A percentile compares a stretch with the other conserved stretches of the same genome.
phyloP scores from a whole-genome alignment of 2,329 filamentous ascomycete species.

The Arthrobotrys sinensis region DNA sequence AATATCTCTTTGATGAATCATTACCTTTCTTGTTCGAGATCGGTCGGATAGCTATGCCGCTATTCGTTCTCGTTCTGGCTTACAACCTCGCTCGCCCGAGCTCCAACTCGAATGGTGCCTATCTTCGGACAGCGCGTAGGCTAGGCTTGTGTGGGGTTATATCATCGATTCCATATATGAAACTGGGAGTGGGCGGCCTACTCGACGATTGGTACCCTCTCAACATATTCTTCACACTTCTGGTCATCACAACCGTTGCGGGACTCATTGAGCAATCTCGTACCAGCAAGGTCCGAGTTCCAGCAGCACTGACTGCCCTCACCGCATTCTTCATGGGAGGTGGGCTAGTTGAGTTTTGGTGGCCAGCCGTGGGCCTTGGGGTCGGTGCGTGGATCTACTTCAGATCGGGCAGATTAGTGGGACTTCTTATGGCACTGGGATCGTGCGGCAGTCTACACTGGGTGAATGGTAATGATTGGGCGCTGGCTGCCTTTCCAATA shows the following conservation, averaged over 20 bases:
- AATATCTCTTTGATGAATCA: conserved; percentile 47
- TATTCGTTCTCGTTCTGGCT: conserved; percentile 44
- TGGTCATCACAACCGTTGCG: conserved; percentile 35
- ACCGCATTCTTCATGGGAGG: conserved; percentile 36
- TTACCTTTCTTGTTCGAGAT: conserved; percentile 36
- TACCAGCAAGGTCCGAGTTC: conserved; percentile 4
- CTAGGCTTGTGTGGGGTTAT: conserved; percentile 16
- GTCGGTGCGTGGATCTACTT: conserved; percentile 43
- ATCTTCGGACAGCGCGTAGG: conserved; percentile 27
- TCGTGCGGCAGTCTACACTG: conserved; percentile 36
- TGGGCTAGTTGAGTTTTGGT: conserved; percentile 54
- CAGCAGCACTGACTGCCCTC: conserved; percentile 9
- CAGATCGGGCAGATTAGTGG: conserved; percentile 22
- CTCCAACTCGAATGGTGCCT: conserved; percentile 16
- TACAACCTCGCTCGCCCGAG: conserved; percentile 45
- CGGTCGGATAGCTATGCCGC: conserved; percentile 40
- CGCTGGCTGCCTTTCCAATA: conserved; percentile 44
- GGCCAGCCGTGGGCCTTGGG: conserved; percentile 42
- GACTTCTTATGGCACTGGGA: background rate
- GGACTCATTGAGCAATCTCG: conserved; percentile 29
- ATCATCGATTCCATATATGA: conserved; percentile 37
- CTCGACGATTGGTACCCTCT: conserved; percentile 46
- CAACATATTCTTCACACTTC: conserved; percentile 48
- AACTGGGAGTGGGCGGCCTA: conserved; percentile 24
- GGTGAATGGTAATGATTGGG: conserved; percentile 47